A percentile compares a stretch with the other conserved stretches of the same genome.
Evolutionary conservation across 140 eudicot genomes (phyloP).

Genomic region (Senecio squalidus): DNA sequence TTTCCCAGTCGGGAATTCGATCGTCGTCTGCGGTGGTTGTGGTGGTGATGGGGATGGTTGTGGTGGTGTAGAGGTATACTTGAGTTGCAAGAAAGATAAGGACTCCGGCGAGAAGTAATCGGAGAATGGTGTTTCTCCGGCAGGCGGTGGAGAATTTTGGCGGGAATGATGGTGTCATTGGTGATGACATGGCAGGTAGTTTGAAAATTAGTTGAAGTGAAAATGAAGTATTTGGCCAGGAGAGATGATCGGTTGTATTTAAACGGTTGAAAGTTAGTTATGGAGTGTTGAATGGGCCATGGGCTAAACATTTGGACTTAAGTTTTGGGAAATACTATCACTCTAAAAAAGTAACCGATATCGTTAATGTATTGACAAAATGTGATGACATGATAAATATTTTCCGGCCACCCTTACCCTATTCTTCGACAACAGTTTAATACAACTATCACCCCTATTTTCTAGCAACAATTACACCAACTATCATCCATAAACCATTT

Average conservation of each 20-base stretch:
- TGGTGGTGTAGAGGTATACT: constrained; percentile 35
- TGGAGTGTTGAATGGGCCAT: neutral
- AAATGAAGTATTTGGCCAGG: neutral
- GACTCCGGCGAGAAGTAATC: constrained; percentile 31
- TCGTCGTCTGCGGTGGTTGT: too few species aligned
- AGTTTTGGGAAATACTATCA: too few species aligned
- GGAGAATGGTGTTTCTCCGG: constrained; percentile 29
- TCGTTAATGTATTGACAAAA: too few species aligned
- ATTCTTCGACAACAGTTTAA: too few species aligned
- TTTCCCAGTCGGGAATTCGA: neutral
- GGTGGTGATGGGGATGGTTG: constrained; percentile 14
- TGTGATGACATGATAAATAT: too few species aligned
- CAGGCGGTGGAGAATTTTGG: constrained; percentile 12
- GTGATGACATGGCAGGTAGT: constrained; percentile 5
- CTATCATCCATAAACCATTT: too few species aligned
- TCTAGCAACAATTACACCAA: too few species aligned
- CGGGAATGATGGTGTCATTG: neutral
- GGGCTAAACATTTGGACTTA: too few species aligned
- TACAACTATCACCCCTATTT: too few species aligned
- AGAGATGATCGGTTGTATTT: neutral
- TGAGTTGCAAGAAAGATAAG: constrained; percentile 34
- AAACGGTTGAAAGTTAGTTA: constrained; percentile 5
- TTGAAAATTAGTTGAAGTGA: neutral
- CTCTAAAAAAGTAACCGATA: too few species aligned
- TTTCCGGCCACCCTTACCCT: too few species aligned